Conservation (phyloP, 1,139 yeast genomes). For the Candida neerlandica region DNA sequence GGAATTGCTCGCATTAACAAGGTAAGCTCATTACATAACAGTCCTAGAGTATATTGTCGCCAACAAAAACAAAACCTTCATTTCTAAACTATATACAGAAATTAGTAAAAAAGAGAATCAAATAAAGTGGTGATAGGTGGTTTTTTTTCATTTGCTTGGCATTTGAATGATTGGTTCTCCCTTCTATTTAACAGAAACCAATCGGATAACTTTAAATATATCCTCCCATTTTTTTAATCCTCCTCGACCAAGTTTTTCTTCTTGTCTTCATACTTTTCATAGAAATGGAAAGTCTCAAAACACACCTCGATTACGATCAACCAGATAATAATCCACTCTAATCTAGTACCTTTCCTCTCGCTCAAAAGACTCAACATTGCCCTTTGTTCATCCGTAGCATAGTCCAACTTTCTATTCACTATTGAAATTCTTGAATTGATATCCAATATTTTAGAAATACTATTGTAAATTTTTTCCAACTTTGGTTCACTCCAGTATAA, state of each 20-base stretch:
- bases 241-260: not conserved
- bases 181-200: not conserved
- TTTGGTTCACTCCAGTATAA: constrained; percentile 91
- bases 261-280: constrained; percentile 22
- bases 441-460: constrained; percentile 72
- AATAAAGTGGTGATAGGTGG: no score
- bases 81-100: no score
- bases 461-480: constrained; percentile 71
- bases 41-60: no score
- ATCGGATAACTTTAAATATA: not conserved
- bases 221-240: not conserved
- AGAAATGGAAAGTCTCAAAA: constrained; percentile 67
- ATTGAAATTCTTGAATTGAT: constrained; percentile 76
- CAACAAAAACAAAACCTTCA: no score
- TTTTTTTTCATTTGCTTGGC: not conserved
- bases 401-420: constrained; percentile 80
- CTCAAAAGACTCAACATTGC: constrained; percentile 74
- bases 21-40: no score
- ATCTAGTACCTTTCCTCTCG: constrained; percentile 72
- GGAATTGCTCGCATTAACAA: no score
- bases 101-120: no score
- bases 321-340: constrained; percentile 87
- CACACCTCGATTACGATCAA: constrained; percentile 83
- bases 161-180: not conserved
- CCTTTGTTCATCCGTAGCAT: constrained; percentile 85